phyloP scores from a whole-genome alignment of 2,329 filamentous ascomycete species.

The Microcyclospora tardicrescens region DNA sequence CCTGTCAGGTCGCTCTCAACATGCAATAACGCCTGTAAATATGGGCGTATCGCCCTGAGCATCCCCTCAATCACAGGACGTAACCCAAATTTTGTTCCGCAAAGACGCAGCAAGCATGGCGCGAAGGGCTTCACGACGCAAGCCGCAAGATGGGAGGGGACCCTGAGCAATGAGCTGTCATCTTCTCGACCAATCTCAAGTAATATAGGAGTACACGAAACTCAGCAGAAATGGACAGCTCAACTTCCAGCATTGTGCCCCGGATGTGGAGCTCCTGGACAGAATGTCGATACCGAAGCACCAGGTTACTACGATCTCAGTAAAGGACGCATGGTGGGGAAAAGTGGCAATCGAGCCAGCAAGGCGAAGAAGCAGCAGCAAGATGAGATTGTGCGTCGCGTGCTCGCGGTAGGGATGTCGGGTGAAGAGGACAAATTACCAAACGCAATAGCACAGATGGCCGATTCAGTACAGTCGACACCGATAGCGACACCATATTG shows the following conservation, averaged over 20 bases:
- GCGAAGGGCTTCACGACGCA: too few species aligned
- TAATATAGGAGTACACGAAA: too few species aligned
- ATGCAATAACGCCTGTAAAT: too few species aligned
- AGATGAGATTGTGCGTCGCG: conserved; percentile 22
- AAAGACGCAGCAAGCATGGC: too few species aligned
- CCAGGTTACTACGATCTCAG: conserved; percentile 45
- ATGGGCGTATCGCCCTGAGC: too few species aligned
- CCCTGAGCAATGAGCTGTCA: neutral
- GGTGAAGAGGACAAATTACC: neutral
- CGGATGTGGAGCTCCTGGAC: conserved; percentile 49
- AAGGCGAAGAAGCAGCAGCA: conserved; percentile 11
- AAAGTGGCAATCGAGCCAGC: neutral
- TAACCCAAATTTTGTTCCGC: too few species aligned
- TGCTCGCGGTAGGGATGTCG: conserved; percentile 20
- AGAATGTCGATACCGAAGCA: conserved; percentile 40
- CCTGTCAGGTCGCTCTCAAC: too few species aligned
- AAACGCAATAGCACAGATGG: neutral
- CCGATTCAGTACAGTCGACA: neutral
- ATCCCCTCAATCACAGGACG: too few species aligned
- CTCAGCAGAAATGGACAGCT: too few species aligned
- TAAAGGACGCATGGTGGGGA: conserved; percentile 10
- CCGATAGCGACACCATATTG: conserved; percentile 47
- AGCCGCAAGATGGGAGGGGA: too few species aligned
- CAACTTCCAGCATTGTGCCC: conserved; percentile 34
- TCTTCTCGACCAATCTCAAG: conserved; percentile 2